Conservation (phyloP, 352 stramenopile genomes). For the Phytophthora fragariae region DNA sequence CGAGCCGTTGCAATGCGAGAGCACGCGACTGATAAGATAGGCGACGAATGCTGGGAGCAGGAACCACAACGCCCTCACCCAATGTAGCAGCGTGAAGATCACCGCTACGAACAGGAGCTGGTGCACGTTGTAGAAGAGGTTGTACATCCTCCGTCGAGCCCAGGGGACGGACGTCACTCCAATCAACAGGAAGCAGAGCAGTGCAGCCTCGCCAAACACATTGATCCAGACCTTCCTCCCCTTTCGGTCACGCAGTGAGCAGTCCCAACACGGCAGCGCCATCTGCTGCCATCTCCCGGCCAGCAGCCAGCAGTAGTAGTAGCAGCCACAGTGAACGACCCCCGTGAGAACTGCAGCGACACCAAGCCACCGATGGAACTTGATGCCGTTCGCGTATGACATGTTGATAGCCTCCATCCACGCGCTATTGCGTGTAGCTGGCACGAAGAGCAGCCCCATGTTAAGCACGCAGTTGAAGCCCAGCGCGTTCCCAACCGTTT, state of each 20-base stretch:
- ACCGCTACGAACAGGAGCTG: slow-evolving; percentile 52
- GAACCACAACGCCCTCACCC: slow-evolving; percentile 37
- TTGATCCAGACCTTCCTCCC: slow-evolving; percentile 56
- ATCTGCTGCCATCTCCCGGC: slow-evolving; percentile 35
- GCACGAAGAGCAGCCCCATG: slow-evolving; percentile 52
- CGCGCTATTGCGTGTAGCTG: slow-evolving; percentile 46
- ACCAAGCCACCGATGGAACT: slow-evolving; percentile 61
- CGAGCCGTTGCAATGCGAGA: slow-evolving; percentile 41
- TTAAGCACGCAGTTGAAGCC: slow-evolving; percentile 54
- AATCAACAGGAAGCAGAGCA: slow-evolving; percentile 52
- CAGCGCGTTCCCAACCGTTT: slow-evolving; percentile 33
- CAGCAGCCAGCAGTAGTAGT: slow-evolving; percentile 41
- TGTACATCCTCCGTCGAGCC: slow-evolving; percentile 48
- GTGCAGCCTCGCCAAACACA: slow-evolving; percentile 51
- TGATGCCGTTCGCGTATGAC: slow-evolving; percentile 56
- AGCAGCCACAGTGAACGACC: slow-evolving; percentile 42
- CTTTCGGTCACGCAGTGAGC: slow-evolving; percentile 22
- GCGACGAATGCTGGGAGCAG: slow-evolving; percentile 42
- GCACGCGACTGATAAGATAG: slow-evolving; percentile 44
- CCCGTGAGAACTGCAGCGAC: slow-evolving; percentile 42
- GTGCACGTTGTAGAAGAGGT: slow-evolving; percentile 55
- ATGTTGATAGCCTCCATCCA: slow-evolving; percentile 66
- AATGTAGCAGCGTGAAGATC: slow-evolving; percentile 52
- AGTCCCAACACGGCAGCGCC: slow-evolving; percentile 55
- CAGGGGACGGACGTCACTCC: slow-evolving; percentile 48